Conservation (phyloP, 495 filamentous ascomycete genomes). For the Trichocladium uniseriatum region DNA sequence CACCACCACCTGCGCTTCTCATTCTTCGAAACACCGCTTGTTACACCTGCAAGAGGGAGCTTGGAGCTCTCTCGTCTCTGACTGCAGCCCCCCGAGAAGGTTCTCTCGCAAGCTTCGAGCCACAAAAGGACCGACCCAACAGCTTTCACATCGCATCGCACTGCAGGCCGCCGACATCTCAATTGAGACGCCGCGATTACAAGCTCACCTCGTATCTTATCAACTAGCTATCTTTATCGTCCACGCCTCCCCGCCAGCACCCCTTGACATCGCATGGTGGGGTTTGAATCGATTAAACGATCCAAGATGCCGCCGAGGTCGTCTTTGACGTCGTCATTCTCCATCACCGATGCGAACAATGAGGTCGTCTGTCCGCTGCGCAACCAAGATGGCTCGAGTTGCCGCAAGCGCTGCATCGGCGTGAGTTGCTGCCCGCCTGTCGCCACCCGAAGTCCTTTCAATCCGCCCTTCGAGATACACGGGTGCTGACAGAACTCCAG, state of each 20-base stretch:
- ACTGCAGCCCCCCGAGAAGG: conserved; percentile 12
- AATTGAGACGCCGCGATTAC: conserved; percentile 24
- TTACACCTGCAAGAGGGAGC: conserved; percentile 33
- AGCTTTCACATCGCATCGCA: conserved; percentile 18
- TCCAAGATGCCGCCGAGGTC: conserved; percentile 74
- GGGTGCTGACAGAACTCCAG: conserved; percentile 35
- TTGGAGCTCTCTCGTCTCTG: conserved; percentile 24
- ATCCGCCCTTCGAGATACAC: background rate
- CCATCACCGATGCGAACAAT: conserved; percentile 82
- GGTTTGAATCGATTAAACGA: conserved; percentile 20
- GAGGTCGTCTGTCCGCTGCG: conserved; percentile 94
- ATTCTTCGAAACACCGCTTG: conserved; percentile 42
- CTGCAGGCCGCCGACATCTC: conserved; percentile 12
- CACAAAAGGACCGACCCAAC: conserved; percentile 14
- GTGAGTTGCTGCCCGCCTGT: conserved; percentile 66
- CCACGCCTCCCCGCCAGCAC: conserved; percentile 26
- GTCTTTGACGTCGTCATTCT: conserved; percentile 82
- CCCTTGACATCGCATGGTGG: conserved; percentile 38
- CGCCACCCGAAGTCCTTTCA: conserved; percentile 13
- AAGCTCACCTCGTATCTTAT: conserved; percentile 16
- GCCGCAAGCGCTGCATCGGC: conserved; percentile 93
- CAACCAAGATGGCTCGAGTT: conserved; percentile 94
- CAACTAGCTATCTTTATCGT: conserved; percentile 28
- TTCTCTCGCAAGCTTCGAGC: conserved; percentile 13
- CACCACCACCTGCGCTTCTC: conserved; percentile 18